These are phyloP conservation scores for Blastocystis sp. DNA, from an alignment of 352 stramenopile species.

Conservation along the genomic window DNA sequence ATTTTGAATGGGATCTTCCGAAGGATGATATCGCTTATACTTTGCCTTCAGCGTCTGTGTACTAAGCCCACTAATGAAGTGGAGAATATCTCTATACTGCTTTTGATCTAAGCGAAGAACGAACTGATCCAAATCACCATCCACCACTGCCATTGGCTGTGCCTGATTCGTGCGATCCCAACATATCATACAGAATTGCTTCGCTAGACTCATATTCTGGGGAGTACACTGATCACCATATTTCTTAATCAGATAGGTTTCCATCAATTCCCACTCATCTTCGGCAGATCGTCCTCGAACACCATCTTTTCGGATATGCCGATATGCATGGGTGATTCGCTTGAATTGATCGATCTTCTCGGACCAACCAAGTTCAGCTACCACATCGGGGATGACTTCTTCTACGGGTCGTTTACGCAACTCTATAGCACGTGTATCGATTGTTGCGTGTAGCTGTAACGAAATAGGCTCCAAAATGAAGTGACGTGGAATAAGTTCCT, in stretches of 20 bases:
- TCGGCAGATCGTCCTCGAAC: slow-evolving; percentile 18
- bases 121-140: slow-evolving; percentile 17
- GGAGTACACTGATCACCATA: background rate
- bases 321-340: slow-evolving; percentile 19
- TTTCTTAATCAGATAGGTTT: background rate
- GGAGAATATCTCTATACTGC: slow-evolving; percentile 52
- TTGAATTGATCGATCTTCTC: slow-evolving; percentile 11
- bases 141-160: slow-evolving; percentile 7
- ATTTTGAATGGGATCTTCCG: background rate
- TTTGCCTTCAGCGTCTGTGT: slow-evolving; percentile 33
- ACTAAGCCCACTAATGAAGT: slow-evolving; percentile 10
- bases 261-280: slow-evolving; percentile 43
- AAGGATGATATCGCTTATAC: slow-evolving; percentile 15
- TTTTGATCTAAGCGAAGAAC: slow-evolving; percentile 28
- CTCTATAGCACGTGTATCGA: slow-evolving; percentile 43
- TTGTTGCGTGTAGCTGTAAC: background rate
- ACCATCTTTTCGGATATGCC: slow-evolving; percentile 16
- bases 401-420: slow-evolving; percentile 41
- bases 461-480: slow-evolving; percentile 59
- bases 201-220: background rate
- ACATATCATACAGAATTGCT: slow-evolving; percentile 22
- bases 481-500: background rate
- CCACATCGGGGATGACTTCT: background rate
- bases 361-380: background rate
- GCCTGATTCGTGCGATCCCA: slow-evolving; percentile 32